These are phyloP conservation scores for Pestalotiopsis sp. DNA, from an alignment of 2,329 filamentous ascomycete genomes.

Conservation along the genomic window DNA sequence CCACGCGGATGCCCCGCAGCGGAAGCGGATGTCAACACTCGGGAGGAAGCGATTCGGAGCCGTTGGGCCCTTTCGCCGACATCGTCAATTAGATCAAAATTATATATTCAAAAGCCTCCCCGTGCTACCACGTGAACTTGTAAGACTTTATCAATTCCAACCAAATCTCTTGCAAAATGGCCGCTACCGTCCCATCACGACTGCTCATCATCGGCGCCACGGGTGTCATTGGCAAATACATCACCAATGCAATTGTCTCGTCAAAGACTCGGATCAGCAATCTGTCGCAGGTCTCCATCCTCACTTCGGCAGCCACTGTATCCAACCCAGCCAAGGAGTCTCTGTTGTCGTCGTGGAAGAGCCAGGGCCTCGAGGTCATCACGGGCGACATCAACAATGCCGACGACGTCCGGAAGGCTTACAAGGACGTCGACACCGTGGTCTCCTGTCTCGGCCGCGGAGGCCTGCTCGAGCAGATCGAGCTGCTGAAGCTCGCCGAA, in stretches of 20 bases:
- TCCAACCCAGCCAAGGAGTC: conserved; percentile 45
- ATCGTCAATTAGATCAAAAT: not conserved
- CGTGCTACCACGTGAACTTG: not conserved
- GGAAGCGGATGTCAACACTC: not conserved
- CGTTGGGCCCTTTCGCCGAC: not conserved
- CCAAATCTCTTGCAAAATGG: conserved; percentile 14
- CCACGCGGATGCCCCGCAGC: conserved; percentile 3
- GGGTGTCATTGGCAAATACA: conserved; percentile 38
- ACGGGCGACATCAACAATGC: conserved; percentile 55
- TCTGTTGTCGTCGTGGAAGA: conserved; percentile 44
- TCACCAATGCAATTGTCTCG: conserved; percentile 32
- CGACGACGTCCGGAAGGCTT: conserved; percentile 55
- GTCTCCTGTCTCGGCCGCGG: conserved; percentile 62
- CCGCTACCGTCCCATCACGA: conserved; percentile 26
- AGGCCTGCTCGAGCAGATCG: conserved; percentile 55
- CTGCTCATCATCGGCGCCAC: conserved; percentile 37
- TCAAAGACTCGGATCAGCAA: conserved; percentile 33
- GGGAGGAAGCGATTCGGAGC: not conserved
- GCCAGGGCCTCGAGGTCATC: conserved; percentile 55
- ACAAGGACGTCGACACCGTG: conserved; percentile 58
- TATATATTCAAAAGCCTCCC: not conserved
- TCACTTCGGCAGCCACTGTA: conserved; percentile 56
- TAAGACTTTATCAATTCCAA: too few species aligned
- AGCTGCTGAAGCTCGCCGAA: conserved; percentile 57
- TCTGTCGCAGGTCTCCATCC: conserved; percentile 43